Conservation (phyloP, 176 grass and related monocot species). For the Musa beccarii region DNA sequence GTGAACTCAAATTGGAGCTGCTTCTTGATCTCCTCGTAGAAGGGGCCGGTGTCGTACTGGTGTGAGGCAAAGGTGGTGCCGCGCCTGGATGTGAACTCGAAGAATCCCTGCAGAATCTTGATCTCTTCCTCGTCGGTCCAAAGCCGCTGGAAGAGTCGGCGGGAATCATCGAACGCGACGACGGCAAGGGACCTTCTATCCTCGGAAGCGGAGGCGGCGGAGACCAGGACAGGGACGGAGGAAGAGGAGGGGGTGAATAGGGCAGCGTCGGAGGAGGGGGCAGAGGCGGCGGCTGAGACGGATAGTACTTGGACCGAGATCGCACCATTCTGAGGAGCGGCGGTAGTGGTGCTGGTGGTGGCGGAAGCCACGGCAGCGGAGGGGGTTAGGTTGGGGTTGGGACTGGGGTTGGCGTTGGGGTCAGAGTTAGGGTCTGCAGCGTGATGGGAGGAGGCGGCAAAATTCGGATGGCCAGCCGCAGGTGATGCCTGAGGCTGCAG, state of each 20-base stretch:
- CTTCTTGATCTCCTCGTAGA: constrained; percentile 90
- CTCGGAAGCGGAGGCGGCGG: background rate
- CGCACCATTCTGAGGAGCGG: background rate
- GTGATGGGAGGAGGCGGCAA: background rate
- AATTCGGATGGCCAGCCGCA: background rate
- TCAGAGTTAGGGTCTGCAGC: background rate
- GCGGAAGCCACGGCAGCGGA: background rate
- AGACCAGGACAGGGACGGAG: constrained; percentile 7
- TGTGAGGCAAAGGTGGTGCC: constrained; percentile 84
- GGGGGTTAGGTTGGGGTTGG: background rate
- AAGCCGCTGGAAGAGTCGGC: constrained; percentile 77
- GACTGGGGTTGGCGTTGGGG: background rate
- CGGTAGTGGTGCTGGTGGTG: background rate
- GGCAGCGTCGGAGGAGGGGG: background rate
- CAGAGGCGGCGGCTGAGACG: background rate
- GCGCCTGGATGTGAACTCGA: constrained; percentile 71
- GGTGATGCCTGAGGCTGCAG: background rate
- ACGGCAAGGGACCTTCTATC: background rate
- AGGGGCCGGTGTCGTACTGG: constrained; percentile 95
- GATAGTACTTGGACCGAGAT: background rate
- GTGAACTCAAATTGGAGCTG: constrained; percentile 77
- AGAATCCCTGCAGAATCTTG: constrained; percentile 70
- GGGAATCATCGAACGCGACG: constrained; percentile 36
- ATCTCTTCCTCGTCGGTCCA: constrained; percentile 98
- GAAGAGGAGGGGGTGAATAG: constrained; percentile 18